Evolutionary conservation across 2,329 filamentous ascomycete species (phyloP).

Genomic region (Cladophialophora immunda): DNA sequence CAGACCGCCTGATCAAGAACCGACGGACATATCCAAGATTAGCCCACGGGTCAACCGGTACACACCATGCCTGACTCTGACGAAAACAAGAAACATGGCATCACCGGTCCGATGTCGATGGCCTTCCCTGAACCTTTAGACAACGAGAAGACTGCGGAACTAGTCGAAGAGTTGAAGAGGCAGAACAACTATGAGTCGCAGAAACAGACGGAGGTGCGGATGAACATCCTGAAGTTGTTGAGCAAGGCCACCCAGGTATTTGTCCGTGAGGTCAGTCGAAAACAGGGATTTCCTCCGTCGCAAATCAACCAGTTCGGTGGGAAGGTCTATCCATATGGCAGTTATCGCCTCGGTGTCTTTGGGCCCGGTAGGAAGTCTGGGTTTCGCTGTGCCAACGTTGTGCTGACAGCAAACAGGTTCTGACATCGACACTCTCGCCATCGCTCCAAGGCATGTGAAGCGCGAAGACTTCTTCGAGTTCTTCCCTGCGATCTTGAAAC

Average conservation of each 20-base stretch:
- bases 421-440: conserved; percentile 95
- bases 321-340: conserved; percentile 95
- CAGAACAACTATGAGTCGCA: conserved; percentile 92
- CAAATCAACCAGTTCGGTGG: conserved; percentile 85
- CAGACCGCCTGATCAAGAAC: not conserved
- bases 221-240: conserved; percentile 76
- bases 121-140: conserved; percentile 79
- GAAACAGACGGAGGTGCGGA: conserved; percentile 81
- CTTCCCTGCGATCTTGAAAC: conserved; percentile 81
- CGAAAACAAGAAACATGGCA: conserved; percentile 66
- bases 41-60: not conserved
- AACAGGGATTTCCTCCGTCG: conserved; percentile 76
- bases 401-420: conserved; percentile 66
- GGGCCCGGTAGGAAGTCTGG: conserved; percentile 68
- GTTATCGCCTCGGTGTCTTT: conserved; percentile 92
- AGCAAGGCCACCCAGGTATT: conserved; percentile 86
- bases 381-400: not conserved
- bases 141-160: conserved; percentile 75
- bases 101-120: conserved; percentile 84
- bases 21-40: not conserved
- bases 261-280: conserved; percentile 78
- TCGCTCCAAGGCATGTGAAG: conserved; percentile 87
- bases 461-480: conserved; percentile 91
- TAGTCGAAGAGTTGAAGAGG: conserved; percentile 83
- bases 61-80: conserved; percentile 28